Base-by-base conservation (phyloP, 306 rosid species). In the Senna tora region DNA sequence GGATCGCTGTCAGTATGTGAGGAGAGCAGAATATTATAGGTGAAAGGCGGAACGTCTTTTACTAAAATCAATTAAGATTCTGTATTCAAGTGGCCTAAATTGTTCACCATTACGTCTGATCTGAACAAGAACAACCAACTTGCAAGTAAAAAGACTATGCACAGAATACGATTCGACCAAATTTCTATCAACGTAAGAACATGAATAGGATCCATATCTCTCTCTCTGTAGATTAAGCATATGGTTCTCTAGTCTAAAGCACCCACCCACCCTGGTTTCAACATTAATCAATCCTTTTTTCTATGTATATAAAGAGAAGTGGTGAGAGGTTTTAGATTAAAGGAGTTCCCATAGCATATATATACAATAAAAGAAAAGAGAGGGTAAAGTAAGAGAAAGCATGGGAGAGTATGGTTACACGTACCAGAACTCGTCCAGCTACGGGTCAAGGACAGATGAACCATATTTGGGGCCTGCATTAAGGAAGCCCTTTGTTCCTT, bases 401-500 rank as follows among this genome's bases (percentile, higher is more conserved):
- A 90, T 90, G 96, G 78, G 58, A 3, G 52, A 39, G 72, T 84
- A 51, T 73, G 75, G 77, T 25, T 76, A 34, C 25, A 5, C 49
- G 1, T 69, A 77, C 56, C 60, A 36, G 55, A 61, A 71, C 57
- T 30, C 62, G 66, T 66, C 73, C 11, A 16, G 58, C 76, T 79
- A 77, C 73, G 38, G 20, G 9, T 39, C 43, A 43, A 12, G n/a
- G 43, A 69, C 65, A 28, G 74, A 62, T 4, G 78, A 79, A 41
- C 0, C 51, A 12, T 19, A 1, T 1, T 1, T 14, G 3, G 67
- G 63, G 9, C 39, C 74, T 54, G 49, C 49, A 71, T 3, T 1
- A 38, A 61, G 49, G 20, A 71, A 50, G 55, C 73, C 84, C 45
- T 53, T 61, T 71, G 65, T 5, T 74, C 83, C 86, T 15, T 75